These are phyloP conservation scores for Phyllosticta citrichinensis DNA, from an alignment of 2,329 filamentous ascomycete species.

Conservation along the genomic window DNA sequence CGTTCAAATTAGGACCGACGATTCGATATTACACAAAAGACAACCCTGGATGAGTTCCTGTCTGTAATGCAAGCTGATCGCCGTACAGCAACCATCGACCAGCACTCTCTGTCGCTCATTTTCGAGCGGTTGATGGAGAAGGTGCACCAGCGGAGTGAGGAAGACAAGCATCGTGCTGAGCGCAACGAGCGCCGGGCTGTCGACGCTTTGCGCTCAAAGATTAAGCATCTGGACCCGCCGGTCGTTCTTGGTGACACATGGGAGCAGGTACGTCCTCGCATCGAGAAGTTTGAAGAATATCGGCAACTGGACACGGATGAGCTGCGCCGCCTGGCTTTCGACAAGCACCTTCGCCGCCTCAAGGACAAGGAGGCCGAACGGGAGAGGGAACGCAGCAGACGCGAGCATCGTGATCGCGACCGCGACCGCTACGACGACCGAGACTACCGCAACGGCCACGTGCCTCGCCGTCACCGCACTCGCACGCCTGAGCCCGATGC, in stretches of 20 bases:
- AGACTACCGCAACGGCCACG: conserved; percentile 31
- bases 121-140: conserved; percentile 86
- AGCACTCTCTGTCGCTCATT: conserved; percentile 67
- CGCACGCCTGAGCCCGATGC: conserved; percentile 86
- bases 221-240: conserved; percentile 85
- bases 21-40: conserved; percentile 80
- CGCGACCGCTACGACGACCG: conserved; percentile 39
- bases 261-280: conserved; percentile 72
- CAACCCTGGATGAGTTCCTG: conserved; percentile 80
- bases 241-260: conserved; percentile 70
- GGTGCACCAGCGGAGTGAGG: conserved; percentile 68
- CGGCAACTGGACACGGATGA: conserved; percentile 75
- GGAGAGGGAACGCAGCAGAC: conserved; percentile 42
- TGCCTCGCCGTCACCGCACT: conserved; percentile 43
- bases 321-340: conserved; percentile 71
- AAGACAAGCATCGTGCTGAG: conserved; percentile 72
- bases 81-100: conserved; percentile 78
- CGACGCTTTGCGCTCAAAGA: conserved; percentile 72
- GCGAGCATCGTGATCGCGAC: conserved; percentile 36
- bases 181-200: conserved; percentile 75
- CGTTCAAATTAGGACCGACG: conserved; percentile 59
- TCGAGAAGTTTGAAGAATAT: conserved; percentile 77
- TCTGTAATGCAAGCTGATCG: conserved; percentile 73
- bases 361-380: conserved; percentile 80
- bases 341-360: conserved; percentile 83